Conservation (phyloP, 495 filamentous ascomycete genomes). For the Lophiotrema nucula region DNA sequence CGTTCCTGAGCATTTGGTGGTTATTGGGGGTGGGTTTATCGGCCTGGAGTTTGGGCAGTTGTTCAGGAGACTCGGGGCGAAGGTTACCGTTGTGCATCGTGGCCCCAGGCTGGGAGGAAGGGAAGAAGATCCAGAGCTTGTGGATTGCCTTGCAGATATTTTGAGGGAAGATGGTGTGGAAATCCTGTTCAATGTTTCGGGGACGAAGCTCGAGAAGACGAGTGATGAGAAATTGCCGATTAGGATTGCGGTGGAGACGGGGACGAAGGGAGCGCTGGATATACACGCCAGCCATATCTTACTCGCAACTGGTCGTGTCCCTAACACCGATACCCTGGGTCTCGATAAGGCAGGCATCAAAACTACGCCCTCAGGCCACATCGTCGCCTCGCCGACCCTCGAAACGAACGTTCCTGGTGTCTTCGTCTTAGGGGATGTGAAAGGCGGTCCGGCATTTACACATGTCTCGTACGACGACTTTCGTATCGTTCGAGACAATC, state of each 20-base stretch:
- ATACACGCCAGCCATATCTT: slow-evolving; percentile 48
- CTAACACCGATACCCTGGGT: slow-evolving; percentile 47
- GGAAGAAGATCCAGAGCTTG: slow-evolving; percentile 48
- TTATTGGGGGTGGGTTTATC: slow-evolving; percentile 53
- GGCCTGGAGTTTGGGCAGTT: slow-evolving; percentile 55
- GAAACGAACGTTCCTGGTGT: slow-evolving; percentile 44
- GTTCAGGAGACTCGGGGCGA: slow-evolving; percentile 47
- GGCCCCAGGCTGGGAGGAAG: slow-evolving; percentile 42
- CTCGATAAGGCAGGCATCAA: slow-evolving; percentile 41
- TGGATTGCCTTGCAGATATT: slow-evolving; percentile 39
- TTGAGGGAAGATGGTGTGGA: slow-evolving; percentile 45
- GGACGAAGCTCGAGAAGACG: slow-evolving; percentile 16
- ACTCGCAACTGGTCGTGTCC: slow-evolving; percentile 48
- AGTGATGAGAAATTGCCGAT: slow-evolving; percentile 18
- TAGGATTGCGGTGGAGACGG: slow-evolving; percentile 12
- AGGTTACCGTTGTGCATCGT: slow-evolving; percentile 50
- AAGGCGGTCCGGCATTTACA: slow-evolving; percentile 54
- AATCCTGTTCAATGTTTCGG: slow-evolving; percentile 37
- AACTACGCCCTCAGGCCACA: slow-evolving; percentile 42
- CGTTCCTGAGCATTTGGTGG: slow-evolving; percentile 50
- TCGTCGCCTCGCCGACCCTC: slow-evolving; percentile 44
- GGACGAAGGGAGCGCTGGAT: slow-evolving; percentile 13
- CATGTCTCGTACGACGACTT: slow-evolving; percentile 58
- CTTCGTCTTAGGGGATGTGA: slow-evolving; percentile 53
- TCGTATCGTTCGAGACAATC: slow-evolving; percentile 49